Evolutionary conservation across 345 rosid species (phyloP).

Genomic region (Melaleuca alternifolia): DNA sequence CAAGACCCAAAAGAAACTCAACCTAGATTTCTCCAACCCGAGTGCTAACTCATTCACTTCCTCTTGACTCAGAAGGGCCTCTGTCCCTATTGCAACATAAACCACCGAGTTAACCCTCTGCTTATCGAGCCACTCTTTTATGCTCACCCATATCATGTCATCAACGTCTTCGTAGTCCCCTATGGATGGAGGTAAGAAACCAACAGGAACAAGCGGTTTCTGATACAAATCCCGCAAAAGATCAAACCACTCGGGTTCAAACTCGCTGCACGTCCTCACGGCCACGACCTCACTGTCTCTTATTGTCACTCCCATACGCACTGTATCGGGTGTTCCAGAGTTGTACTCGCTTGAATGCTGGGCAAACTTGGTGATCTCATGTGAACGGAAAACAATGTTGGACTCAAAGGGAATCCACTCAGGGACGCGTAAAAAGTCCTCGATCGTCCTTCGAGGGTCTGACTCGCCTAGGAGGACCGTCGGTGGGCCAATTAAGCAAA

Average conservation of each 20-base stretch:
- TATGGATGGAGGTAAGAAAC: slow-evolving; percentile 24
- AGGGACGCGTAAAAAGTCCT: slow-evolving; percentile 15
- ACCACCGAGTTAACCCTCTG: slow-evolving; percentile 12
- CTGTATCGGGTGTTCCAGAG: slow-evolving; percentile 7
- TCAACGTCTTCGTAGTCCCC: slow-evolving; percentile 1
- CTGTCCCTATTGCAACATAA: slow-evolving; percentile 29
- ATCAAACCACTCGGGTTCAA: slow-evolving; percentile 39
- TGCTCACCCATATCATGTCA: slow-evolving; percentile 4
- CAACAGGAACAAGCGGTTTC: slow-evolving; percentile 39
- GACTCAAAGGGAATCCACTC: slow-evolving; percentile 34
- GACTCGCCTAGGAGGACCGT: neutral
- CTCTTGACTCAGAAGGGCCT: slow-evolving; percentile 15
- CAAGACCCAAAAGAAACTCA: slow-evolving; percentile 35
- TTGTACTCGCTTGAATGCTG: slow-evolving; percentile 9
- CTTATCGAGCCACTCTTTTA: slow-evolving; percentile 22
- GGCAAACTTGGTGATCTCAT: slow-evolving; percentile 13
- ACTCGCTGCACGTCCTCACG: slow-evolving; percentile 35
- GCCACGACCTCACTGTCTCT: slow-evolving; percentile 23
- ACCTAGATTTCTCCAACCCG: slow-evolving; percentile 24
- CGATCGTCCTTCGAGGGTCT: slow-evolving; percentile 1
- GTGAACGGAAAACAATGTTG: slow-evolving; percentile 5
- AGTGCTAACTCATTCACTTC: slow-evolving; percentile 22
- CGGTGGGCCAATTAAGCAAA: neutral
- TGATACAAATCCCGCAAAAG: slow-evolving; percentile 12
- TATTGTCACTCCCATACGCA: slow-evolving; percentile 8